Evolutionary conservation across 768 basidiomycete species (phyloP).

Genomic region (Pleurotus salmoneostramineus): DNA sequence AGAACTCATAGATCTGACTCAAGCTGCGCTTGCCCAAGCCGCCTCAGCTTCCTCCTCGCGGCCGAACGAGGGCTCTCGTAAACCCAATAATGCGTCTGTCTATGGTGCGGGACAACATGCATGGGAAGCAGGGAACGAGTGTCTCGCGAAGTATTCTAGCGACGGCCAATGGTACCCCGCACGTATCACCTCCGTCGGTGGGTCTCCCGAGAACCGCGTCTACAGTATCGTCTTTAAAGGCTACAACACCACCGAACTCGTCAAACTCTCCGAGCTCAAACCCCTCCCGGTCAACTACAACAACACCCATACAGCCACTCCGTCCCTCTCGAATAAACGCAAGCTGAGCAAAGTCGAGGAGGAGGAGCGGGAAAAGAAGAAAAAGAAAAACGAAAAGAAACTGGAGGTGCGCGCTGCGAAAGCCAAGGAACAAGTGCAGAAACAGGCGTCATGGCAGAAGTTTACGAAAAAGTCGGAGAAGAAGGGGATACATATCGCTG

Average conservation of each 20-base stretch:
- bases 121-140: constrained; percentile 84
- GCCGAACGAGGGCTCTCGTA: constrained; percentile 47
- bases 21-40: constrained; percentile 65
- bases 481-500: constrained; percentile 90
- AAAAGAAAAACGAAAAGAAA: constrained; percentile 96
- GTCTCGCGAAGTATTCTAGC: constrained; percentile 79
- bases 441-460: constrained; percentile 90
- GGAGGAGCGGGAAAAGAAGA: constrained; percentile 84
- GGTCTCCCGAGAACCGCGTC: constrained; percentile 75
- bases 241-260: constrained; percentile 87
- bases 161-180: constrained; percentile 89
- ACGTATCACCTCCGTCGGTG: constrained; percentile 80
- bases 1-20: constrained; percentile 80
- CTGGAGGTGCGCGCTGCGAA: constrained; percentile 78
- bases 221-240: constrained; percentile 91
- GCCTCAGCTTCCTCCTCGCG: constrained; percentile 62
- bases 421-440: constrained; percentile 80
- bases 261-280: constrained; percentile 71
- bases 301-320: constrained; percentile 25
- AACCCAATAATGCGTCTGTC: constrained; percentile 30
- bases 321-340: constrained; percentile 58
- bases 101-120: constrained; percentile 40
- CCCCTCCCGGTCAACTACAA: constrained; percentile 59
- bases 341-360: constrained; percentile 79
- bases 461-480: constrained; percentile 93